Percentiles rank a stretch among this genome's conserved stretches.
phyloP scores from a whole-genome alignment of 2,329 filamentous ascomycete species.

The Calonectria pseudoturangicola region DNA sequence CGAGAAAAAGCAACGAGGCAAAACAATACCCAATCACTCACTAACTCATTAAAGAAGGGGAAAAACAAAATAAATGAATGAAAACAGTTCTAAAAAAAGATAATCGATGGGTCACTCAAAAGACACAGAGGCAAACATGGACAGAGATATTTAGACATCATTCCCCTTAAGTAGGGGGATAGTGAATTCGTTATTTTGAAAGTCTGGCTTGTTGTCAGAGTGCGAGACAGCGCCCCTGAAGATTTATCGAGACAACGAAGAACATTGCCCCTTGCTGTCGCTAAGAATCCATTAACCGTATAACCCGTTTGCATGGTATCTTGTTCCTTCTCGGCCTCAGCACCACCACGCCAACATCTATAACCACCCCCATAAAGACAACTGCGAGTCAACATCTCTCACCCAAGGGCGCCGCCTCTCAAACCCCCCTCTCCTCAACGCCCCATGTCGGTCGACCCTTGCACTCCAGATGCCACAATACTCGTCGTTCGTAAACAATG shows the following conservation, averaged over 20 bases:
- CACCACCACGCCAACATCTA: slow-evolving; percentile 34
- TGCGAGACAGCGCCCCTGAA: slow-evolving; percentile 41
- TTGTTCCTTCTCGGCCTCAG: slow-evolving; percentile 32
- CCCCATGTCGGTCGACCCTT: background rate
- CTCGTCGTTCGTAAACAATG: slow-evolving; percentile 48
- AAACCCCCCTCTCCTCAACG: slow-evolving; percentile 1
- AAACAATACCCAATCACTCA: no score
- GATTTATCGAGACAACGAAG: slow-evolving; percentile 44
- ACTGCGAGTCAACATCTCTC: slow-evolving; percentile 19
- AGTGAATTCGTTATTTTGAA: slow-evolving; percentile 42
- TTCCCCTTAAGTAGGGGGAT: slow-evolving; percentile 29
- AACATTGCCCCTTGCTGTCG: slow-evolving; percentile 49
- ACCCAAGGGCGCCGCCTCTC: background rate
- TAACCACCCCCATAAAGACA: slow-evolving; percentile 40
- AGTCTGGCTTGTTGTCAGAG: slow-evolving; percentile 47
- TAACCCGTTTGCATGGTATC: slow-evolving; percentile 44
- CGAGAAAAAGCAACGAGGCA: background rate
- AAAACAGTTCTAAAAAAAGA: background rate
- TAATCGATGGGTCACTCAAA: background rate
- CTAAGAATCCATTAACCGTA: slow-evolving; percentile 46
- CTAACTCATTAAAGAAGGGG: no score
- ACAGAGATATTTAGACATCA: slow-evolving; percentile 18
- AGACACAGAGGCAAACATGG: background rate
- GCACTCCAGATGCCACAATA: slow-evolving; percentile 37
- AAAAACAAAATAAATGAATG: background rate